A percentile compares a stretch with the other conserved stretches of the same genome.
Conservation (phyloP, 2,329 filamentous ascomycete genomes). For the Penicillium occitanis region DNA sequence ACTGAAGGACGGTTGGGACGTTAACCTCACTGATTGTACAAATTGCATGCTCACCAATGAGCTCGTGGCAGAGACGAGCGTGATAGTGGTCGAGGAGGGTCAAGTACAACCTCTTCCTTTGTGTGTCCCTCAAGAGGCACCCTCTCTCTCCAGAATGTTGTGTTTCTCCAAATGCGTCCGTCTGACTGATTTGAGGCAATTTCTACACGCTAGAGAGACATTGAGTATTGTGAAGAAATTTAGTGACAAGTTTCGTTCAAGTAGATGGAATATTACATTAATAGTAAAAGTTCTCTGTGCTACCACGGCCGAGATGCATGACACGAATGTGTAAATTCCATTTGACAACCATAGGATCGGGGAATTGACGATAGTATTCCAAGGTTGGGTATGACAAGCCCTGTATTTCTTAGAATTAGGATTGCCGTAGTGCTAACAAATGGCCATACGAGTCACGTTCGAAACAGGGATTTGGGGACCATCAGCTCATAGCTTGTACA, state of each 20-base stretch:
- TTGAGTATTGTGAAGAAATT: not conserved
- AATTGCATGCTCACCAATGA: not conserved
- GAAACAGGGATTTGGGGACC: too few relatives aligned
- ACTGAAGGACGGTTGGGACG: not conserved
- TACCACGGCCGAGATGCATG: not conserved
- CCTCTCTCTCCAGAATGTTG: not conserved
- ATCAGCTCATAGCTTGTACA: too few relatives aligned
- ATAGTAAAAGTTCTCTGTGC: not conserved
- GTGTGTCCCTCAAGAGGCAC: too few relatives aligned
- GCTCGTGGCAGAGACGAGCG: not conserved
- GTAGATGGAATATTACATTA: not conserved
- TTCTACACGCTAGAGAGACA: not conserved
- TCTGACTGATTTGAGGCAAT: not conserved
- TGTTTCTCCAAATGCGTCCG: not conserved
- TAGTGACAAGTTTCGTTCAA: not conserved
- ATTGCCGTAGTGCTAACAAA: too few relatives aligned
- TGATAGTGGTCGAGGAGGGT: not conserved
- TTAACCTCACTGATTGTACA: not conserved
- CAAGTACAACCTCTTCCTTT: not conserved
- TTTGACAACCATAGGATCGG: not conserved
- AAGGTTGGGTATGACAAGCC: constrained; percentile 4
- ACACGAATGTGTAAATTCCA: not conserved
- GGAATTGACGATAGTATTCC: not conserved
- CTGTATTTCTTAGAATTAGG: not conserved
- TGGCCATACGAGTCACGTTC: too few relatives aligned